Conservation (phyloP, 148 eudicot genomes). For the Rhododendron henanense region DNA sequence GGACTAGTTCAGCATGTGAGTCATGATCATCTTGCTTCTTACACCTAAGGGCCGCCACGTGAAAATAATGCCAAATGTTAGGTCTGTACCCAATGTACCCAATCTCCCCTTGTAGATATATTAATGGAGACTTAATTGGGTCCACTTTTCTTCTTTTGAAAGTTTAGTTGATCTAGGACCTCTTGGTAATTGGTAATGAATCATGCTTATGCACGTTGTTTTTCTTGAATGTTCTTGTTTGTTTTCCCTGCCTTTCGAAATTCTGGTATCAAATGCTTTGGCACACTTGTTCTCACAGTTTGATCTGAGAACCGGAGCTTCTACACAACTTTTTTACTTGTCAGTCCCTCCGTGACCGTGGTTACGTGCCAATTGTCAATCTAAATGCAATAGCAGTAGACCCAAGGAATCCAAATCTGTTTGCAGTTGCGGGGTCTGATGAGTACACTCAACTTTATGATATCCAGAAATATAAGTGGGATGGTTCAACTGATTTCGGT, state of each 20-base stretch:
- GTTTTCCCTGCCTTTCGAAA: neutral
- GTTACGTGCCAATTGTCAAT: conserved; percentile 31
- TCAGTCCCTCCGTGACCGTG: conserved; percentile 30
- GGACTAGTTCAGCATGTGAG: conserved; percentile 85
- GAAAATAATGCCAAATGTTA: neutral
- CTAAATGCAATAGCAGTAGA: conserved; percentile 78
- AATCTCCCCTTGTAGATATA: neutral
- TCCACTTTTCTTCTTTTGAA: neutral
- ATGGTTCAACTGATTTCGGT: conserved; percentile 65
- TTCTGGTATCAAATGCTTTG: neutral
- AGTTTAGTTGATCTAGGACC: neutral
- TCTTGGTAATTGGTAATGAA: neutral
- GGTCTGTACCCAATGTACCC: neutral
- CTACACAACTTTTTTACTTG: conserved; percentile 75
- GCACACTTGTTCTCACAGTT: conserved; percentile 45
- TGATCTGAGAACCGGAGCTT: conserved; percentile 79
- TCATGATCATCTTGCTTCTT: conserved; percentile 10
- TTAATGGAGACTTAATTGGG: neutral
- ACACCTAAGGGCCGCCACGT: neutral
- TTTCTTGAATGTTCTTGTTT: neutral
- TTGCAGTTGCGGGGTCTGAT: conserved; percentile 85
- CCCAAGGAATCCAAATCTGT: conserved; percentile 80
- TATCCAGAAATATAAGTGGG: conserved; percentile 69
- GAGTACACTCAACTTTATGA: conserved; percentile 83
- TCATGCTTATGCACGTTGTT: neutral